Base-by-base conservation (phyloP, 768 basidiomycete species). In the Xerocomellus chrysenteron region DNA sequence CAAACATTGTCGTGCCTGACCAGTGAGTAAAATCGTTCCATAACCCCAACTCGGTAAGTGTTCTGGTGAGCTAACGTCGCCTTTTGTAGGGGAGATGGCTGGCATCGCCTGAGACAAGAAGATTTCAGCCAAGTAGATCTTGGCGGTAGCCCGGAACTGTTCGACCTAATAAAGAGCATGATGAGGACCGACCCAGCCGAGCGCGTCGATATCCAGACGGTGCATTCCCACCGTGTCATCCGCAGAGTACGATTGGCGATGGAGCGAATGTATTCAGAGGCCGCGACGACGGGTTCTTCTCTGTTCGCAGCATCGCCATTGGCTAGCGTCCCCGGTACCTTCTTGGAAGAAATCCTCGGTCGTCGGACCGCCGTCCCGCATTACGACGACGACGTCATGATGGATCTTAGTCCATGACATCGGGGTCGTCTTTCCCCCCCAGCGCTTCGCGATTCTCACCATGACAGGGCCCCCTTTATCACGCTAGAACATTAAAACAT, bases 1-100 rank as follows among this genome's bases (percentile, higher is more conserved):
- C 92, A 59, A 99, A 99, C 69, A 94, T 98, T 66, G 84, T 97
- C 50, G 92, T 99, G 45, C 97, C 97, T 74, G 94, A 94, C 76
- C 94, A 90, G 93, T 92, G 68, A 80, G 94, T 84, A 53, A 60
- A 54, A 14, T 9, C n/a, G 47, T 45, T 50, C 36, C 16, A 36
- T 49, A 43, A 51, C 46, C 19, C 26, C 21, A 30, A 14, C 14
- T 47, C n/a, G 59, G 52, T 35, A 46, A 36, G 16, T 32, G 46
- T 62, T 21, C 44, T 40, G 49, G 43, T 56, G 61, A 51, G 50
- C 58, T 62, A 40, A 70, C 50, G 50, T 39, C 49, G n/a, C 47
- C 36, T 28, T 58, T 66, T 67, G 44, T 68, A 94, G 94, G 80
- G 96, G 96, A 26, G 86, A 90, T 49, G 83, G 89, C 1, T 99